Conservation (phyloP, 2,329 filamentous ascomycete species). For the Cucurbitaria berberidis region DNA sequence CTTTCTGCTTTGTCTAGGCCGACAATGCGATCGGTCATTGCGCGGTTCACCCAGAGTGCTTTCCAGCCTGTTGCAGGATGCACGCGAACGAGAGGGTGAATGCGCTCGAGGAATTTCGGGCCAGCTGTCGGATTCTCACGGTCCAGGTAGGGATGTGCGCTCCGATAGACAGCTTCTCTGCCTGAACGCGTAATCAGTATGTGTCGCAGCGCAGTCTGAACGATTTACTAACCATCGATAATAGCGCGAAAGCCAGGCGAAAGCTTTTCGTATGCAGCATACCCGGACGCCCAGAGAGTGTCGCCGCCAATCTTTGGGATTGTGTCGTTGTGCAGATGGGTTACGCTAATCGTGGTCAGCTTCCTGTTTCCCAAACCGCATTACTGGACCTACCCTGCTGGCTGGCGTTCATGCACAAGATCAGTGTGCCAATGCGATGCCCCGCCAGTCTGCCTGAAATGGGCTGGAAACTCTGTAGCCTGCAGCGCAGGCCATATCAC, state of each 20-base stretch:
- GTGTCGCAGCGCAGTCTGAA: background rate
- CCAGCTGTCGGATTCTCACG: slow-evolving; percentile 66
- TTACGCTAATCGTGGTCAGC: slow-evolving; percentile 53
- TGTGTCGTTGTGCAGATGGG: slow-evolving; percentile 73
- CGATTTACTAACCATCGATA: slow-evolving; percentile 59
- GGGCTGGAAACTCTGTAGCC: slow-evolving; percentile 65
- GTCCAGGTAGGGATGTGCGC: slow-evolving; percentile 71
- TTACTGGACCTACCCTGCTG: slow-evolving; percentile 58
- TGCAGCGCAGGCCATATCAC: slow-evolving; percentile 74
- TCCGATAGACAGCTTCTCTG: slow-evolving; percentile 67
- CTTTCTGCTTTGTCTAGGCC: slow-evolving; percentile 73
- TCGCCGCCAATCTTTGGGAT: slow-evolving; percentile 70
- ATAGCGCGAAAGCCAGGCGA: slow-evolving; percentile 72
- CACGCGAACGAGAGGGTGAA: slow-evolving; percentile 71
- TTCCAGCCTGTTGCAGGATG: slow-evolving; percentile 79
- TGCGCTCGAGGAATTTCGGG: slow-evolving; percentile 69
- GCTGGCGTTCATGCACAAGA: slow-evolving; percentile 73
- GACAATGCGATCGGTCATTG: slow-evolving; percentile 72
- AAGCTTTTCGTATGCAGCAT: slow-evolving; percentile 75
- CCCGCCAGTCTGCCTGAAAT: slow-evolving; percentile 71
- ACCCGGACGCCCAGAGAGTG: slow-evolving; percentile 73
- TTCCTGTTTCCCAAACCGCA: background rate
- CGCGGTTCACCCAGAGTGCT: slow-evolving; percentile 72
- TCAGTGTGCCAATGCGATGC: slow-evolving; percentile 74
- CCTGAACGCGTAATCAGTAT: slow-evolving; percentile 32